A percentile compares a stretch with the other conserved stretches of the same genome.
These are phyloP conservation scores for Gossypium turneri DNA, from an alignment of 345 rosid species.

Conservation along the genomic window DNA sequence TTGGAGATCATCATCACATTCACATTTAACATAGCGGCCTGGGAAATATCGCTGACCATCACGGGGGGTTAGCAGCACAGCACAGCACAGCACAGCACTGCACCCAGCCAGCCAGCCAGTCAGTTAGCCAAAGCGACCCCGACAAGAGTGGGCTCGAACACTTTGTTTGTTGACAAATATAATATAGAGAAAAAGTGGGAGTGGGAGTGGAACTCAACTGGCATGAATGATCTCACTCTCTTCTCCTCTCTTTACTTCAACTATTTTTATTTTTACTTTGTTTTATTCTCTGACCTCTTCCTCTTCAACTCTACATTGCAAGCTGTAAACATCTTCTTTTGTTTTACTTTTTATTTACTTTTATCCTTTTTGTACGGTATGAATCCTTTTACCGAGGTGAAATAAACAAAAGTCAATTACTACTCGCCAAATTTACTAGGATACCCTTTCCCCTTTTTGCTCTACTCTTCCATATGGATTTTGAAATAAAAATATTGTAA, in stretches of 20 bases:
- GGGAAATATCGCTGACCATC: neutral
- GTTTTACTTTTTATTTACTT: neutral
- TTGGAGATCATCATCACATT: slow-evolving; percentile 5
- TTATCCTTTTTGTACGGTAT: neutral
- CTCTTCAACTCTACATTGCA: neutral
- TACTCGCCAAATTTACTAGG: slow-evolving; percentile 1
- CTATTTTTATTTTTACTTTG: slow-evolving; percentile 2
- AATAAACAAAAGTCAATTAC: slow-evolving; percentile 19
- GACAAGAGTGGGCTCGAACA: slow-evolving; percentile 7
- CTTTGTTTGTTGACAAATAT: slow-evolving; percentile 1
- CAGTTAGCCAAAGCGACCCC: slow-evolving; percentile 12
- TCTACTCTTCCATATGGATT: too few relatives aligned
- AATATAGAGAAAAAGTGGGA: neutral
- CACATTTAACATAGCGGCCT: neutral
- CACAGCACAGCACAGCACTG: neutral
- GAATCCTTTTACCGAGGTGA: slow-evolving; percentile 22
- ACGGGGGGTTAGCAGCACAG: neutral
- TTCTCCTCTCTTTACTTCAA: neutral
- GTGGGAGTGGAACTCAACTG: neutral
- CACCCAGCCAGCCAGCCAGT: slow-evolving; percentile 9
- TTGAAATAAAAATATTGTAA: too few relatives aligned
- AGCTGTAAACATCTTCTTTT: neutral
- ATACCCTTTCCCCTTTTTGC: neutral
- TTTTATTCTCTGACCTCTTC: slow-evolving; percentile 13
- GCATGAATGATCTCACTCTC: slow-evolving; percentile 30